Evolutionary conservation across 164 flowering plant genomes (phyloP).

Genomic region (Euptelea pleiosperma): DNA sequence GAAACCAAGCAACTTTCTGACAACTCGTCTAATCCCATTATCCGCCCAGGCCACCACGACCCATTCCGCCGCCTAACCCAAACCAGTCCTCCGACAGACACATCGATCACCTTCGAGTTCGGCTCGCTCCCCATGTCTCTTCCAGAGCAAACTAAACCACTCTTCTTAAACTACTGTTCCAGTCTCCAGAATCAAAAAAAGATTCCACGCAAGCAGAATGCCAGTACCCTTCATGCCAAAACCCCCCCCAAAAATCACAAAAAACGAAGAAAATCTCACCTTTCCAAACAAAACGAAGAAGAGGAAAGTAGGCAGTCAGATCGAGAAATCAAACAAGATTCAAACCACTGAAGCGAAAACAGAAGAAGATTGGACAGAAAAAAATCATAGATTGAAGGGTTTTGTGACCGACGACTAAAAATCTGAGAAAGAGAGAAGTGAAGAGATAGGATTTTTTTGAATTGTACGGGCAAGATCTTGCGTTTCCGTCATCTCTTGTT

Average conservation of each 20-base stretch:
- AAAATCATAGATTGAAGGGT: no score
- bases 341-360: not conserved
- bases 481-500: no score
- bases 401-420: no score
- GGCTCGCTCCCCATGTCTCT: constrained; percentile 46
- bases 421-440: no score
- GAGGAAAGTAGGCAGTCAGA: no score
- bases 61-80: constrained; percentile 94
- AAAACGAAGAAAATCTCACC: constrained; percentile 10
- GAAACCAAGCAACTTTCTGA: constrained; percentile 49
- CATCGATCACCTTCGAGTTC: constrained; percentile 40
- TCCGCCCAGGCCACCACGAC: constrained; percentile 99
- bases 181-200: constrained; percentile 6
- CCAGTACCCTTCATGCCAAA: constrained; percentile 8
- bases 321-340: not conserved
- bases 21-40: constrained; percentile 65
- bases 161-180: not conserved
- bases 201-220: not conserved
- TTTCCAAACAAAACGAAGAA: not conserved
- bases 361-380: no score
- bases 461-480: no score
- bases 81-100: constrained; percentile 67
- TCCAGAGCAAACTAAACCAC: not conserved
- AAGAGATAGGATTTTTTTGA: no score
- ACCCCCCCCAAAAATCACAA: not conserved